Percentiles rank a stretch among this genome's conserved stretches.
Conservation (phyloP, 208 protist species). For the Phytomonas serpens region DNA sequence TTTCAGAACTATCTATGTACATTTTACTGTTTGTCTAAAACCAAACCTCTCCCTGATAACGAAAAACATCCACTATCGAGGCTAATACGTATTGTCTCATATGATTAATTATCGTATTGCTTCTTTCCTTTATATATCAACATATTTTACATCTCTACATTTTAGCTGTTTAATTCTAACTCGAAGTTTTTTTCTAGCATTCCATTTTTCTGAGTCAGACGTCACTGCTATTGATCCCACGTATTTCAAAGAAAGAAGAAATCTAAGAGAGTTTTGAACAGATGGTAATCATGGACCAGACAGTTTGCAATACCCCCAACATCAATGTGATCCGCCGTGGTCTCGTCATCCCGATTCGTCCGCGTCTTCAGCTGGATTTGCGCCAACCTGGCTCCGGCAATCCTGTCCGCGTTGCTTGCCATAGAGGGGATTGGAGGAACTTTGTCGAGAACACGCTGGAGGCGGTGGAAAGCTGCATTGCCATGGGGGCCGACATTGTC, state of each 20-base stretch:
- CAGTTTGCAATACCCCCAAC: constrained; percentile 23
- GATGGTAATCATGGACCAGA: constrained; percentile 19
- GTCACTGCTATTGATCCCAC: not conserved
- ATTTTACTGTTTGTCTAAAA: not conserved
- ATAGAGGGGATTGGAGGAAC: constrained; percentile 66
- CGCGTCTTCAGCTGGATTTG: constrained; percentile 20
- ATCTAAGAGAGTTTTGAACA: not conserved
- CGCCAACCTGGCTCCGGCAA: constrained; percentile 21
- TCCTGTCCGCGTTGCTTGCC: constrained; percentile 46
- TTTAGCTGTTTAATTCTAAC: not conserved
- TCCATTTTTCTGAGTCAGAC: not conserved
- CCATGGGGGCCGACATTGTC: constrained; percentile 59
- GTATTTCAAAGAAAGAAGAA: no score
- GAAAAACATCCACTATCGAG: not conserved
- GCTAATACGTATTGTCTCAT: not conserved
- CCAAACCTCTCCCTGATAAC: not conserved
- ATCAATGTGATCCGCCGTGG: not conserved
- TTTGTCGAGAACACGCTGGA: constrained; percentile 72
- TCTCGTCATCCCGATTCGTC: constrained; percentile 4
- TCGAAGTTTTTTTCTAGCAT: not conserved
- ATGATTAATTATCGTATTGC: not conserved
- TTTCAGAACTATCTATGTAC: not conserved
- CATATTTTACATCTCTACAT: not conserved
- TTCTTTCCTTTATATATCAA: not conserved
- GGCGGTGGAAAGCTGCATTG: constrained; percentile 49